Evolutionary conservation across 495 filamentous ascomycete species (phyloP).

Genomic region (Cercophora scortea): DNA sequence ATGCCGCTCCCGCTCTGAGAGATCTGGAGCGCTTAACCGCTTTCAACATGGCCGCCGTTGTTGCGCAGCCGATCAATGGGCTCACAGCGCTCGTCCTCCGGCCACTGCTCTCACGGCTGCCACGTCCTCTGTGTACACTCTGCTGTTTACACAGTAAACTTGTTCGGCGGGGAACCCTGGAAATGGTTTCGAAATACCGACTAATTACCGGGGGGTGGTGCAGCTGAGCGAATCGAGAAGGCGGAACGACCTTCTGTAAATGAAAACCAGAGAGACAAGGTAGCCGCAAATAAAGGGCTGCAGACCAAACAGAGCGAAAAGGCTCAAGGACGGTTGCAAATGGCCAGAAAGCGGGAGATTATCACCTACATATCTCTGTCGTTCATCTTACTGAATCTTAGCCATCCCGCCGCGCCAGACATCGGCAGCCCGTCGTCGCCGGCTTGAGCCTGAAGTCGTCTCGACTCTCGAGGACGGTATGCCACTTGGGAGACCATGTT

Average conservation of each 20-base stretch:
- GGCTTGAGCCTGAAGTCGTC: constrained; percentile 16
- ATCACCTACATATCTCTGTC: constrained; percentile 16
- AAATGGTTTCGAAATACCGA: constrained; percentile 21
- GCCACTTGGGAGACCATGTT: not conserved
- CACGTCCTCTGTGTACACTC: no score
- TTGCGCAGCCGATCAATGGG: not conserved
- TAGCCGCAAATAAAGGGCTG: constrained; percentile 9
- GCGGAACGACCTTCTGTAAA: constrained; percentile 7
- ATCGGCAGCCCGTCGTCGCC: not conserved
- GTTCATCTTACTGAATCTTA: constrained; percentile 1
- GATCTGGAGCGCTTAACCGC: constrained; percentile 20
- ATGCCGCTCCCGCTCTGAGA: constrained; percentile 6
- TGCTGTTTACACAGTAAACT: no score
- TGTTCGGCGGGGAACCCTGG: constrained; percentile 5
- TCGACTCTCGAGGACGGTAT: constrained; percentile 2
- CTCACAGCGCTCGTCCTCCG: not conserved
- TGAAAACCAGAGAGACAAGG: constrained; percentile 8
- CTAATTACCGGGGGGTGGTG: constrained; percentile 17
- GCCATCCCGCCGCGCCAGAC: no score
- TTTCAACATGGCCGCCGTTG: constrained; percentile 22
- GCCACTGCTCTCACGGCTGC: not conserved
- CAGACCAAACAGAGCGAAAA: constrained; percentile 7
- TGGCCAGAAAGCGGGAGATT: constrained; percentile 19
- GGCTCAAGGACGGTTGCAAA: constrained; percentile 7
- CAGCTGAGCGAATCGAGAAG: constrained; percentile 22